Evolutionary conservation across 305 asterid genomes (phyloP).

Genomic region (Fraxinus platypoda): DNA sequence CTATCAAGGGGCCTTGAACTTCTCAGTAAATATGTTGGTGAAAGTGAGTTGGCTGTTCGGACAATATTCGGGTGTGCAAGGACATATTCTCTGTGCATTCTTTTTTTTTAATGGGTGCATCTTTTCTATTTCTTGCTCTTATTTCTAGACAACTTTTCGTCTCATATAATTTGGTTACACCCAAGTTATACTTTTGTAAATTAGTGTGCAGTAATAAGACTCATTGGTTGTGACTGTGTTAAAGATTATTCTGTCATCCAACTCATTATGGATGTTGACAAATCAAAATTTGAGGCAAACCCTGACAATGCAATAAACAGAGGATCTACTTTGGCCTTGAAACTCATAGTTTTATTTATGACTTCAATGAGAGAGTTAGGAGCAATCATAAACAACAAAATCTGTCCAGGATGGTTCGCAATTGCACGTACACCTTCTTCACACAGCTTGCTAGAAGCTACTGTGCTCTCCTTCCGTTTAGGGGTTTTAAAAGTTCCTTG

Average conservation of each 20-base stretch:
- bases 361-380: not conserved
- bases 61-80: constrained; percentile 83
- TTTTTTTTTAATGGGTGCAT: constrained; percentile 86
- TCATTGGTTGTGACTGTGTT: not conserved
- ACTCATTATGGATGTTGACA: not conserved
- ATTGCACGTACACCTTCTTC: not conserved
- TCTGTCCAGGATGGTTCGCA: not conserved
- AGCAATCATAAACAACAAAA: not conserved
- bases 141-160: not conserved
- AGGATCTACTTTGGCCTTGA: not conserved
- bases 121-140: not conserved
- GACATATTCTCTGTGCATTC: constrained; percentile 81
- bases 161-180: not conserved
- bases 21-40: constrained; percentile 87
- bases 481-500: not conserved
- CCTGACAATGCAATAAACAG: too few species aligned
- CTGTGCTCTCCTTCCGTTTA: not conserved
- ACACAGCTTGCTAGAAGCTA: not conserved
- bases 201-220: not conserved
- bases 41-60: constrained; percentile 81
- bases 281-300: too few species aligned
- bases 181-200: constrained; percentile 24
- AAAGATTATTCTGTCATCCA: not conserved
- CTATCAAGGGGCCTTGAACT: constrained; percentile 84
- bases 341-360: too few species aligned